Base-by-base conservation (phyloP, 805 yeast genomes). In the Teunomyces atbi region DNA sequence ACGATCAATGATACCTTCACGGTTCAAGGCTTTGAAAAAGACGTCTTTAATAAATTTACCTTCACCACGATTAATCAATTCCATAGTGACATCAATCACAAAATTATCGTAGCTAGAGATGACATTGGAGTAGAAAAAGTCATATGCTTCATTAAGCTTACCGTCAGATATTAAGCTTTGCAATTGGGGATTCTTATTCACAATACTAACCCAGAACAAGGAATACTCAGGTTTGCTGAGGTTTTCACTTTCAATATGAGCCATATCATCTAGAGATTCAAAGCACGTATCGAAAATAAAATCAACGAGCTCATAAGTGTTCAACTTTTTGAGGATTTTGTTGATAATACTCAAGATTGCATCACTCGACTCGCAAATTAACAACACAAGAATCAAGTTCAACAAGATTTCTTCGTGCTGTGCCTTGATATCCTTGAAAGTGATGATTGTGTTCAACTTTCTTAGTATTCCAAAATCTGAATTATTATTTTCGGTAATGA, bases 41-140 rank as follows among this genome's bases (percentile, higher is more conserved):
- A 65, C 53, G 0, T 64, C 49, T 27, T 73, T 71, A 49, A 81
- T 78, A 5, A 79, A 64, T 5, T 57, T 51, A 56, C 61, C 60
- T 23, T 79, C 69, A 49, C 60, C 64, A 30, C 53, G 56, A 33
- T 58, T 66, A 34, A 64, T 58, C 29, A 62, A 57, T 21, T 57
- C 62, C 20, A 67, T 58, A 21, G 65, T 63, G 6, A 65, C 62
- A 28, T 70, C 70, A 12, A 70, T 68, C 8, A 72, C 50, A 30
- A 79, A 61, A 6, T 67, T 64, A 5, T 64, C 56, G 32, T 55
- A 53, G 16, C 44, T 49, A 1, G 54, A 43, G 15, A 58, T 48
- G 4, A 61, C 45, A 8, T 45, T 40, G n/a, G 49, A 42, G 34
- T 51, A 49, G 26, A 63, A 62, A 44, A 50, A 60, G 47, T 68